Conservation (phyloP, 768 basidiomycete genomes). For the Boletus tomentosulus region DNA sequence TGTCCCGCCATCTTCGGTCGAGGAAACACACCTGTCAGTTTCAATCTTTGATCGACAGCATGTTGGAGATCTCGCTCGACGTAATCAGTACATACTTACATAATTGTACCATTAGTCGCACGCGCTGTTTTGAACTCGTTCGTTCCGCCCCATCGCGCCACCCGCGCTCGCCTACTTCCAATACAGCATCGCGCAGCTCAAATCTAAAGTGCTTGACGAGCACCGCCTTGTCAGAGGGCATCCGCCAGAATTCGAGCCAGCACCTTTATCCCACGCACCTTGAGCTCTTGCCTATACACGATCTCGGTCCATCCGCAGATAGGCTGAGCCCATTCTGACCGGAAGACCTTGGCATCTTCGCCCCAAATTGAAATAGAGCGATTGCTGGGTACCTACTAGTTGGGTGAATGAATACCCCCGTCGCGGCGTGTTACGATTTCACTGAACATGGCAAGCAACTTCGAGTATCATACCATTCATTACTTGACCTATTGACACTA, state of each 20-base stretch:
- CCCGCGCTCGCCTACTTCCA: no score
- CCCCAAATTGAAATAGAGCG: slow-evolving; percentile 43
- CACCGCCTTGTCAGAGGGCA: slow-evolving; percentile 32
- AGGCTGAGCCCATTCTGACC: slow-evolving; percentile 29
- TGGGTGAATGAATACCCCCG: no score
- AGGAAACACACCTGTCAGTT: neutral
- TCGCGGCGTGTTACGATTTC: no score
- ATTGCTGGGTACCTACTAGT: no score
- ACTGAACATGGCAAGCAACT: no score
- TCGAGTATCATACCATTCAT: no score
- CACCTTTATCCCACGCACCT: neutral
- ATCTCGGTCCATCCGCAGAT: slow-evolving; percentile 49
- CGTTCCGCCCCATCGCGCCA: no score
- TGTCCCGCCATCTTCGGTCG: slow-evolving; percentile 12
- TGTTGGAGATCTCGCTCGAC: neutral
- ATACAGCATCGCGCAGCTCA: slow-evolving; percentile 35
- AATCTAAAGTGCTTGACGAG: slow-evolving; percentile 39
- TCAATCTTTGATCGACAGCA: slow-evolving; percentile 2
- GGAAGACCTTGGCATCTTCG: slow-evolving; percentile 50
- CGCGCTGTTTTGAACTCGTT: no score
- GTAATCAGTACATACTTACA: no score
- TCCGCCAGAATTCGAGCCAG: neutral
- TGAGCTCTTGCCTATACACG: slow-evolving; percentile 46
- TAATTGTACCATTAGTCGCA: no score
- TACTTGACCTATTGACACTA: no score